Percentiles rank a stretch among this genome's conserved stretches.
Conservation (phyloP, 177 flowering plant species). For the Telopea speciosissima region DNA sequence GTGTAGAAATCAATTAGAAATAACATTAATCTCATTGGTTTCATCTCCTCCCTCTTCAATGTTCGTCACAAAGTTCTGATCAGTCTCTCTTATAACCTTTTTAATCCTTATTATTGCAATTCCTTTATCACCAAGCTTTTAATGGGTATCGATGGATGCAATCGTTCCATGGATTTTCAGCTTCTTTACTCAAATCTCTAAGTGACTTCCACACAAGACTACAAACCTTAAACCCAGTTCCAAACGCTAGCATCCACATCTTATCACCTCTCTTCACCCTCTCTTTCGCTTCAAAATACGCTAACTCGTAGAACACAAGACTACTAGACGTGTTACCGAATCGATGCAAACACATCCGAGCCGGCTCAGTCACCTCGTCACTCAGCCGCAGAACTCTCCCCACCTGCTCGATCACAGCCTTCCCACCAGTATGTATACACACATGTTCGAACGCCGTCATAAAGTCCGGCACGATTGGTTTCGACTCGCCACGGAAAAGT, state of each 20-base stretch:
- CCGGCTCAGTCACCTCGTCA: constrained; percentile 44
- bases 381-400: constrained; percentile 30
- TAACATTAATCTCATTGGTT: too few relatives aligned
- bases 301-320: constrained; percentile 52
- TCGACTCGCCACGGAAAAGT: constrained; percentile 21
- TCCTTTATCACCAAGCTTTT: constrained; percentile 16
- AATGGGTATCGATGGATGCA: constrained; percentile 46
- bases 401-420: constrained; percentile 48
- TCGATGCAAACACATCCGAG: constrained; percentile 47
- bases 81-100: too few relatives aligned
- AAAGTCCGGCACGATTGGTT: constrained; percentile 43
- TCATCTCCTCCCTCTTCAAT: too few relatives aligned
- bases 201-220: constrained; percentile 44
- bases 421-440: constrained; percentile 63
- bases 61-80: too few relatives aligned
- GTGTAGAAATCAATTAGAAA: too few relatives aligned
- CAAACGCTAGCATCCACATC: constrained; percentile 60
- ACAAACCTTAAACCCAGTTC: constrained; percentile 56
- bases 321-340: constrained; percentile 61
- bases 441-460: constrained; percentile 41
- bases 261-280: constrained; percentile 39
- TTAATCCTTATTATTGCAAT: too few relatives aligned
- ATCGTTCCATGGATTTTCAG: constrained; percentile 51
- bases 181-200: constrained; percentile 20
- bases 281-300: constrained; percentile 50